phyloP scores from a whole-genome alignment of 805 yeast genomes.

The Isabelozyma rhagii region DNA sequence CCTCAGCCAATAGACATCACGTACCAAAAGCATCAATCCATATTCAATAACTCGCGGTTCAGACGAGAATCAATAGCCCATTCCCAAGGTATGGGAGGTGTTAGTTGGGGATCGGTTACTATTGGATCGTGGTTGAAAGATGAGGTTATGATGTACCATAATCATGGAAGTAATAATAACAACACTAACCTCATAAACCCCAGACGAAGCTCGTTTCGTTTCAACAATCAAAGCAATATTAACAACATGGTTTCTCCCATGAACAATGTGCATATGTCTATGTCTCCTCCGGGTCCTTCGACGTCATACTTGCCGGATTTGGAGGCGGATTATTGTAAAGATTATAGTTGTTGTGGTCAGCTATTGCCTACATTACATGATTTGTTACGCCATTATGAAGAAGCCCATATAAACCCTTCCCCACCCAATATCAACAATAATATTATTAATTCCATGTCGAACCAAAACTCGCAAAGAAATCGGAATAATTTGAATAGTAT shows the following conservation, averaged over 20 bases:
- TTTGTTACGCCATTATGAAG: slow-evolving; percentile 90
- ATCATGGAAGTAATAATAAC: slow-evolving; percentile 11
- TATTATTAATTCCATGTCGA: slow-evolving; percentile 17
- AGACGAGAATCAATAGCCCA: slow-evolving; percentile 92
- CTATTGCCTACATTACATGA: slow-evolving; percentile 91
- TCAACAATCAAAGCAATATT: slow-evolving; percentile 10
- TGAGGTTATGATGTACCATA: slow-evolving; percentile 65
- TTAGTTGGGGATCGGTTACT: slow-evolving; percentile 94
- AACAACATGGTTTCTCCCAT: slow-evolving; percentile 1
- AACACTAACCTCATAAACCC: slow-evolving; percentile 25
- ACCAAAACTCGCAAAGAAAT: slow-evolving; percentile 16
- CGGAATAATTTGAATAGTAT: slow-evolving; percentile 38
- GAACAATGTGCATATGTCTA: slow-evolving; percentile 20
- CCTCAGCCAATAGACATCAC: slow-evolving; percentile 47
- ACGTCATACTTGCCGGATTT: slow-evolving; percentile 85
- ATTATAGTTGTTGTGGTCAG: slow-evolving; percentile 94
- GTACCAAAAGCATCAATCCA: slow-evolving; percentile 38
- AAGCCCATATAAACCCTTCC: slow-evolving; percentile 75
- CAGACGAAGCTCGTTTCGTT: slow-evolving; percentile 36
- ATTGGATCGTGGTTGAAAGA: slow-evolving; percentile 96
- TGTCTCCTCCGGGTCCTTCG: slow-evolving; percentile 62
- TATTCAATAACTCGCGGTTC: slow-evolving; percentile 44
- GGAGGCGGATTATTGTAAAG: slow-evolving; percentile 95
- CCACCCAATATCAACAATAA: slow-evolving; percentile 41
- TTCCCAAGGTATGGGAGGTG: slow-evolving; percentile 97